Evolutionary conservation across 176 grass and related monocot genomes (phyloP).

Genomic region (Saccharum officinarum): DNA sequence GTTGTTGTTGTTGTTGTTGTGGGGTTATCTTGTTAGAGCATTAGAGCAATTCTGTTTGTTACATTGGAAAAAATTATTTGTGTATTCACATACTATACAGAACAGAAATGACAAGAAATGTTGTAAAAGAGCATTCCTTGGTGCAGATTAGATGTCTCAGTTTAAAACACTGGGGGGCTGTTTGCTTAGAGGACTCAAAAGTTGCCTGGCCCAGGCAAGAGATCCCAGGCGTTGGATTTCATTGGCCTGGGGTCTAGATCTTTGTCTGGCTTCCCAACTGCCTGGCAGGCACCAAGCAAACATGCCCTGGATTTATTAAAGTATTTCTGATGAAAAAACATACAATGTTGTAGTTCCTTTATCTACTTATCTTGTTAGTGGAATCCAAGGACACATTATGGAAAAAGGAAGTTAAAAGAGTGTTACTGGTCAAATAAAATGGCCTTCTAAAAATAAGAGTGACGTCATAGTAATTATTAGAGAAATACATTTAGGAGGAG

Average conservation of each 20-base stretch:
- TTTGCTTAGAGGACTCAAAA: neutral
- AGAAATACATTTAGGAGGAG: conserved; percentile 3
- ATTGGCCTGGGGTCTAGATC: neutral
- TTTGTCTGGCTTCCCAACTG: neutral
- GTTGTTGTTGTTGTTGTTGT: too few species aligned
- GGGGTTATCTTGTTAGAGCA: neutral
- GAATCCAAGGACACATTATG: neutral
- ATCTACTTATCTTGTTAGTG: neutral
- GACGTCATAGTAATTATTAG: neutral
- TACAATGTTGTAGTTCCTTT: neutral
- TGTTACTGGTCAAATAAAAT: neutral
- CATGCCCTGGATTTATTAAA: neutral
- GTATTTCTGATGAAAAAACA: neutral
- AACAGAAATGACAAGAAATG: neutral
- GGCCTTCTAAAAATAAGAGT: neutral
- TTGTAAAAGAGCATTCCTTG: neutral
- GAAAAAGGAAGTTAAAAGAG: neutral
- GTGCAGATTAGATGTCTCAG: neutral
- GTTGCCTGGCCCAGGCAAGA: neutral
- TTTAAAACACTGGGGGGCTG: neutral
- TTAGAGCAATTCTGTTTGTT: neutral
- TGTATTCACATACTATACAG: neutral
- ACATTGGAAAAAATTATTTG: neutral
- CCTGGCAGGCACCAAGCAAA: too few species aligned
- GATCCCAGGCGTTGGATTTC: neutral